Percentiles rank a stretch among this genome's conserved stretches.
Evolutionary conservation across 306 rosid species (phyloP).

Genomic region (Ammopiptanthus mongolicus): DNA sequence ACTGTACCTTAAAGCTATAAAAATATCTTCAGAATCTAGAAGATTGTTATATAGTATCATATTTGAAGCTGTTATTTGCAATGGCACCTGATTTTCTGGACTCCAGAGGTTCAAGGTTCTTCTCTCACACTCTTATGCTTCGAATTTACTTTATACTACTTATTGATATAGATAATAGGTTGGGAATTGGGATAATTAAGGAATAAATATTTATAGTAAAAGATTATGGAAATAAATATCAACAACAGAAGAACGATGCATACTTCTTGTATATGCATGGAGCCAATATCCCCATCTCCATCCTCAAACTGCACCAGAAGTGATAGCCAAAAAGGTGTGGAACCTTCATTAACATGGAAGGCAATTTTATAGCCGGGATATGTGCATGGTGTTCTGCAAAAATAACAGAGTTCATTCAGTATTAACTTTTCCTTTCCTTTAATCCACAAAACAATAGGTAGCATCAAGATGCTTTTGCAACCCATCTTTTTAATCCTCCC

Average conservation of each 20-base stretch:
- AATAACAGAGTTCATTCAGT: neutral
- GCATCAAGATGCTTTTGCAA: neutral
- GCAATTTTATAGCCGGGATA: conserved; percentile 67
- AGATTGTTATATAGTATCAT: neutral
- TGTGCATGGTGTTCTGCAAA: conserved; percentile 59
- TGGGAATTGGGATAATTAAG: neutral
- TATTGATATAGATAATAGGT: neutral
- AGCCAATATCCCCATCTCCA: conserved; percentile 81
- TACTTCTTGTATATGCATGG: conserved; percentile 80
- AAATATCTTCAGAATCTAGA: neutral
- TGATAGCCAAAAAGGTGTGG: conserved; percentile 80
- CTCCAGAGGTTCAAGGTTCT: neutral
- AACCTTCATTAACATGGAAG: conserved; percentile 87
- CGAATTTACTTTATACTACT: neutral
- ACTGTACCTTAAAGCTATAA: neutral
- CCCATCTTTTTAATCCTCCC: neutral
- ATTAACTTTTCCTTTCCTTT: neutral
- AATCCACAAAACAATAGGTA: neutral
- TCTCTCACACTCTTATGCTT: neutral
- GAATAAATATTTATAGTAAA: neutral
- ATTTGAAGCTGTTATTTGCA: neutral
- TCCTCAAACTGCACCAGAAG: conserved; percentile 70
- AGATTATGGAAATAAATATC: neutral
- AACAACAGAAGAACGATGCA: conserved; percentile 1
- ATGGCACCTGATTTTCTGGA: neutral